These are phyloP conservation scores for Blastobotrys chiropterorum DNA, from an alignment of 805 yeast species.

Conservation along the genomic window DNA sequence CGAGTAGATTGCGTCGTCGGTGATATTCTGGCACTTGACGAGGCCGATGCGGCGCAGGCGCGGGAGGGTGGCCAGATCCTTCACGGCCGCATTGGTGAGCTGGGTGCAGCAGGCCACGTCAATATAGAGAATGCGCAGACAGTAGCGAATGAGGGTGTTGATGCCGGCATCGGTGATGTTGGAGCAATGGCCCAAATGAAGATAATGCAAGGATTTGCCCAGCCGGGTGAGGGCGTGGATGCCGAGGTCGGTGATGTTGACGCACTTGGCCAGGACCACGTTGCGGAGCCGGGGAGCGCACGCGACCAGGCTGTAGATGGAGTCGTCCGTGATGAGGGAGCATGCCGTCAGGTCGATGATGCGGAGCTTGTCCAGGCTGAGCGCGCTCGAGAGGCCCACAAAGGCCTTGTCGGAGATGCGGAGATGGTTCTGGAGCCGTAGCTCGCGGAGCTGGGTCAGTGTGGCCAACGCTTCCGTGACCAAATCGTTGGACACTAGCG, in stretches of 20 bases:
- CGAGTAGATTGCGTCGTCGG: constrained; percentile 73
- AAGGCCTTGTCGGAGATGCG: constrained; percentile 66
- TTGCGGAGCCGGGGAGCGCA: constrained; percentile 83
- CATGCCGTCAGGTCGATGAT: constrained; percentile 83
- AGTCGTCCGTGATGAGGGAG: constrained; percentile 68
- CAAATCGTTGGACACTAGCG: constrained; percentile 61
- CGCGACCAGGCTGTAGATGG: constrained; percentile 63
- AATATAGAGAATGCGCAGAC: constrained; percentile 83
- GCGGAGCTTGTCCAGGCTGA: constrained; percentile 56
- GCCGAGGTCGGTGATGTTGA: constrained; percentile 76
- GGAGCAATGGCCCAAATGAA: constrained; percentile 91
- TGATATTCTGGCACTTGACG: constrained; percentile 83
- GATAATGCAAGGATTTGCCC: constrained; percentile 75
- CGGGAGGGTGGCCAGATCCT: constrained; percentile 69
- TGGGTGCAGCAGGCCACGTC: constrained; percentile 93
- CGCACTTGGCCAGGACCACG: constrained; percentile 84
- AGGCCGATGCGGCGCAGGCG: constrained; percentile 84
- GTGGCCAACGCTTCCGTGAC: constrained; percentile 51
- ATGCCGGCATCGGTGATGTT: constrained; percentile 89
- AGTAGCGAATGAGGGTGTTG: constrained; percentile 59
- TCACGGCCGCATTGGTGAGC: constrained; percentile 75
- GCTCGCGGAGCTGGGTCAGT: constrained; percentile 72
- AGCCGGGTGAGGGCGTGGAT: constrained; percentile 63
- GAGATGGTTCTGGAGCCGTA: constrained; percentile 68
- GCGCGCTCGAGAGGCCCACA: constrained; percentile 42